A percentile compares a stretch with the other conserved stretches of the same genome.
Evolutionary conservation across 345 rosid genomes (phyloP).

Genomic region (Capsella bursapastoris): DNA sequence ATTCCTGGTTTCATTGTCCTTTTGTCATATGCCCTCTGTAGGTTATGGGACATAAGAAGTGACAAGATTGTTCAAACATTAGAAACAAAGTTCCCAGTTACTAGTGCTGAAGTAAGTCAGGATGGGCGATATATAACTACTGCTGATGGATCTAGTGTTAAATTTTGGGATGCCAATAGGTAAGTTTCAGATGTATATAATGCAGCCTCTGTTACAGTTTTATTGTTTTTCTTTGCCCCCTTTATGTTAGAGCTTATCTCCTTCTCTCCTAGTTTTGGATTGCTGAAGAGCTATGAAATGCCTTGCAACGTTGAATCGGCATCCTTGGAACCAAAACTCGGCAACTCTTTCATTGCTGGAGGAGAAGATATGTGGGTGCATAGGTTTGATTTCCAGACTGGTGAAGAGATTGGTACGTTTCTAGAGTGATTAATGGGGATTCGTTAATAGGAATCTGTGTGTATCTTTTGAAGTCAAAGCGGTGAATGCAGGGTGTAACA

Average conservation of each 20-base stretch:
- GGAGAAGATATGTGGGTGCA: conserved; percentile 79
- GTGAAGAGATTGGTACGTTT: conserved; percentile 67
- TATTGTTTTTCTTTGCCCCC: neutral
- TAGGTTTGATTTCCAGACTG: conserved; percentile 70
- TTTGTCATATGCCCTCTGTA: conserved; percentile 33
- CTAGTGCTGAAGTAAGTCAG: conserved; percentile 95
- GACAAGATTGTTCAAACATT: conserved; percentile 82
- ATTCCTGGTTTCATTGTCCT: conserved; percentile 13
- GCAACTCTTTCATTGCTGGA: conserved; percentile 64
- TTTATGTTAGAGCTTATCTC: conserved; percentile 31
- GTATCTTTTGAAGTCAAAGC: conserved; percentile 19
- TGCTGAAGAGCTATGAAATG: conserved; percentile 90
- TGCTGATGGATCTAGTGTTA: conserved; percentile 88
- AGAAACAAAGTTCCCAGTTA: conserved; percentile 84
- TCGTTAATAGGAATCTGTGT: conserved; percentile 14
- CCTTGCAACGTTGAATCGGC: conserved; percentile 83
- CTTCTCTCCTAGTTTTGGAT: conserved; percentile 63
- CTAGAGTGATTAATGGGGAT: neutral
- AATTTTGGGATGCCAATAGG: conserved; percentile 99
- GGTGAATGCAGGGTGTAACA: conserved; percentile 79
- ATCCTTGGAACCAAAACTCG: conserved; percentile 66
- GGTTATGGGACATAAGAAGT: conserved; percentile 94
- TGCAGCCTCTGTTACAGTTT: conserved; percentile 10
- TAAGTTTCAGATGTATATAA: conserved; percentile 47
- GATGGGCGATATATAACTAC: conserved; percentile 95